Conservation (phyloP, 106 monocot species). For the Dioscorea zingiberensis region DNA sequence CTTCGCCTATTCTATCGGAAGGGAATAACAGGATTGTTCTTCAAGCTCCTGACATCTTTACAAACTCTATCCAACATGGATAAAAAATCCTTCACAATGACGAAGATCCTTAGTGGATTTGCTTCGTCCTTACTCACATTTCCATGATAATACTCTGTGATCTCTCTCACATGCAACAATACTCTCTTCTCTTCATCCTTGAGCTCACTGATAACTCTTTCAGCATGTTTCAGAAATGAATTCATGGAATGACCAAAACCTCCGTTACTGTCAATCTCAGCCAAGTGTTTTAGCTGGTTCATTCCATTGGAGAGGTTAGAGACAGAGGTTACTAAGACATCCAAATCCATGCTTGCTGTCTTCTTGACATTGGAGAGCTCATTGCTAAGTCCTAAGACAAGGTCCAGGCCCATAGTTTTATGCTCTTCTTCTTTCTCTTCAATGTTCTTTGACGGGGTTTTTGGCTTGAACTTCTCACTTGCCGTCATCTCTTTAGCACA, state of each 20-base stretch:
- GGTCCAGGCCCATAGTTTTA: conserved; percentile 34
- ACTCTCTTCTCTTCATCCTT: conserved; percentile 33
- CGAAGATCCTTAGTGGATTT: conserved; percentile 9
- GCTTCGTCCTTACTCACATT: conserved; percentile 64
- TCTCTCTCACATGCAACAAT: conserved; percentile 49
- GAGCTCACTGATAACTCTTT: conserved; percentile 24
- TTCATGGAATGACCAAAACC: conserved; percentile 39
- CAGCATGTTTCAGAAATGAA: conserved; percentile 33
- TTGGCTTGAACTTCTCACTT: too few species aligned
- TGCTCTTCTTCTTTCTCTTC: conserved; percentile 26
- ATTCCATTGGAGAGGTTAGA: conserved; percentile 51
- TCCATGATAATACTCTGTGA: conserved; percentile 84
- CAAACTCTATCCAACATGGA: conserved; percentile 5
- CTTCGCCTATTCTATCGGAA: background rate
- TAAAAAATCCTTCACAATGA: conserved; percentile 5
- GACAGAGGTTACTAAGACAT: conserved; percentile 48
- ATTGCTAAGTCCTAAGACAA: conserved; percentile 55
- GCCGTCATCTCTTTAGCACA: background rate
- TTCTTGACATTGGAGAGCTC: conserved; percentile 87
- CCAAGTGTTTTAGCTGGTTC: conserved; percentile 38
- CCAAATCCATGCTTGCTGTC: conserved; percentile 71
- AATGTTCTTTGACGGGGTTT: too few species aligned
- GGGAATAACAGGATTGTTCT: background rate
- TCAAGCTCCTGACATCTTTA: conserved; percentile 10
- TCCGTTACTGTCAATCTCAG: conserved; percentile 17